phyloP scores from a whole-genome alignment of 2,329 filamentous ascomycete genomes.

The Penicillium thymicola region DNA sequence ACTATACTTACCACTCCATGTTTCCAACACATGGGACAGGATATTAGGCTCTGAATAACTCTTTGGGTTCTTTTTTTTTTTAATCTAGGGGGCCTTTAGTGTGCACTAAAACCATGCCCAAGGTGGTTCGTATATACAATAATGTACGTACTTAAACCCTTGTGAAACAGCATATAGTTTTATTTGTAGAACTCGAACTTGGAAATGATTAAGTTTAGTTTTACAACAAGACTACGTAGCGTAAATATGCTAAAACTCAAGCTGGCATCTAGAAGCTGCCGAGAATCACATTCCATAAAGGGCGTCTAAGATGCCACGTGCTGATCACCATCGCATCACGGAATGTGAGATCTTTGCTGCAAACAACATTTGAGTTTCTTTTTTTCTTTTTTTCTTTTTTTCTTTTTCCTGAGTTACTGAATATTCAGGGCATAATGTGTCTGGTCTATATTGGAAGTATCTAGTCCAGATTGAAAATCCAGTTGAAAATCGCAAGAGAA shows the following conservation, averaged over 20 bases:
- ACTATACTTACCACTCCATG: neutral
- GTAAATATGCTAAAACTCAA: neutral
- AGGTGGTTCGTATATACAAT: neutral
- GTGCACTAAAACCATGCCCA: neutral
- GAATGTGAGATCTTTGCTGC: slow-evolving; percentile 5
- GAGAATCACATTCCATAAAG: neutral
- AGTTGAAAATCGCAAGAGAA: neutral
- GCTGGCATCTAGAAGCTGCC: neutral
- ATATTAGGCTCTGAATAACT: neutral
- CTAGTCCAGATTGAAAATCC: neutral
- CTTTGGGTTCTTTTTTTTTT: neutral
- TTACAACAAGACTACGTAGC: neutral
- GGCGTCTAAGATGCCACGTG: neutral
- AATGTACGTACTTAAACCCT: neutral
- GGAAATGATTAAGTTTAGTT: neutral
- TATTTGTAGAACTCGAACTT: neutral
- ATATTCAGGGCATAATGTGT: neutral
- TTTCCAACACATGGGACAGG: neutral
- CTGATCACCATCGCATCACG: neutral
- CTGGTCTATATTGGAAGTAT: neutral
- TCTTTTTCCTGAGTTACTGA: neutral
- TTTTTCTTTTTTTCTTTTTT: too few species aligned
- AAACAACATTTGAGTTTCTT: neutral
- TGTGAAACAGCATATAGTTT: neutral
- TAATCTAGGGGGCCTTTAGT: neutral